A percentile compares a stretch with the other conserved stretches of the same genome.
Conservation (phyloP, 495 filamentous ascomycete species). For the Hypomontagnella monticulosa region DNA sequence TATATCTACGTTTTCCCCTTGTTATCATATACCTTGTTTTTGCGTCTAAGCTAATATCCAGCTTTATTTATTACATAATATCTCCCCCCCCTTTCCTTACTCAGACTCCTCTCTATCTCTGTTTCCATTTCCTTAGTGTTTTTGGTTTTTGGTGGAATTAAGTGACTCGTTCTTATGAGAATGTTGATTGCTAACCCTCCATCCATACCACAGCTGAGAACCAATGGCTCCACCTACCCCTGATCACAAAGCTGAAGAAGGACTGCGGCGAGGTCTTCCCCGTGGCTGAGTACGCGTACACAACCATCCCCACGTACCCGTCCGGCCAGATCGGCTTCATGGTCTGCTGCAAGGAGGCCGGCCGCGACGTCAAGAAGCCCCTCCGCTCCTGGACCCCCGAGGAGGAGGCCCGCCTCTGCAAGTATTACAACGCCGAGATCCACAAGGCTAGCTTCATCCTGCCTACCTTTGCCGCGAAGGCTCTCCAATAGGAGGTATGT, state of each 20-base stretch:
- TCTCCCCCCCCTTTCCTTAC: neutral
- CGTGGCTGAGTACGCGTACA: constrained; percentile 97
- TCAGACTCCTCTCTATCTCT: neutral
- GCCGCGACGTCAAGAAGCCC: constrained; percentile 82
- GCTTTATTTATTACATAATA: neutral
- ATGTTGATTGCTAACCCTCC: constrained; percentile 20
- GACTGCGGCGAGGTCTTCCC: constrained; percentile 97
- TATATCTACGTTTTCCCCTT: constrained; percentile 3
- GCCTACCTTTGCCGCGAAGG: constrained; percentile 89
- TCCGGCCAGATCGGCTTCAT: constrained; percentile 99
- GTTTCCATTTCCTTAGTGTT: neutral
- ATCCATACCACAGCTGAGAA: constrained; percentile 78
- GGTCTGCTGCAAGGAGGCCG: constrained; percentile 96
- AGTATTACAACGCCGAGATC: constrained; percentile 95
- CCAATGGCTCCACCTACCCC: constrained; percentile 95
- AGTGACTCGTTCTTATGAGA: constrained; percentile 3
- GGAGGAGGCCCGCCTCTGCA: constrained; percentile 90
- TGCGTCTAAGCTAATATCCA: constrained; percentile 7
- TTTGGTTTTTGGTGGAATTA: neutral
- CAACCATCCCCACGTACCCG: constrained; percentile 99
- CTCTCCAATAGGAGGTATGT: constrained; percentile 61
- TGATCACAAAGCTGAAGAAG: constrained; percentile 93
- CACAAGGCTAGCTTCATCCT: constrained; percentile 94
- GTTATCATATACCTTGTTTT: neutral
- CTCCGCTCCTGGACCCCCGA: constrained; percentile 79